Percentiles rank a stretch among this genome's conserved stretches.
phyloP scores from a whole-genome alignment of 2,329 filamentous ascomycete genomes.

The Sclerotinia borealis region DNA sequence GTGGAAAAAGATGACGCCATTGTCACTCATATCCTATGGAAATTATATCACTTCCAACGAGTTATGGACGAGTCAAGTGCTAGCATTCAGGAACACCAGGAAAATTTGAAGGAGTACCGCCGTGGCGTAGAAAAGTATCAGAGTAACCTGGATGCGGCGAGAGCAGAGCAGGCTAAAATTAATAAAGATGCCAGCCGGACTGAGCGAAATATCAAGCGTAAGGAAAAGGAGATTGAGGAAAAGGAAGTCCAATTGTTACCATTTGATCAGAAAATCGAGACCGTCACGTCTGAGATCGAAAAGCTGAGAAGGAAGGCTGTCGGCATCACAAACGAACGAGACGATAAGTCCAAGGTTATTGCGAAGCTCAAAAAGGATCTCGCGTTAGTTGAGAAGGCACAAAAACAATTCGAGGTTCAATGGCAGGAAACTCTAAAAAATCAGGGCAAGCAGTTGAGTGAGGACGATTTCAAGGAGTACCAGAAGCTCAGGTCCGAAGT shows the following conservation, averaged over 20 bases:
- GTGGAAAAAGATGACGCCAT: constrained; percentile 87
- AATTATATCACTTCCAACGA: constrained; percentile 89
- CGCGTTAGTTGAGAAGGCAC: constrained; percentile 79
- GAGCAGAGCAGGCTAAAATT: constrained; percentile 73
- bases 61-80: constrained; percentile 87
- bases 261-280: constrained; percentile 83
- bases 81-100: constrained; percentile 88
- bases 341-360: constrained; percentile 61
- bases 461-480: constrained; percentile 84
- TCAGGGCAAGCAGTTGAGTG: constrained; percentile 78
- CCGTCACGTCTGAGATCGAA: constrained; percentile 66
- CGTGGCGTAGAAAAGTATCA: constrained; percentile 84
- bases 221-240: constrained; percentile 82
- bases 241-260: constrained; percentile 81
- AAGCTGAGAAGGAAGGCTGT: constrained; percentile 62
- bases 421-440: constrained; percentile 80
- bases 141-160: constrained; percentile 70
- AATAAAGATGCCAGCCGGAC: constrained; percentile 70
- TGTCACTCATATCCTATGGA: constrained; percentile 92
- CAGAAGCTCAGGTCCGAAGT: constrained; percentile 78
- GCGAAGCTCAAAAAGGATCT: constrained; percentile 76
- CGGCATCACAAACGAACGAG: constrained; percentile 68
- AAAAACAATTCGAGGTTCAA: constrained; percentile 80
- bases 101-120: constrained; percentile 87
- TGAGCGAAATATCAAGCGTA: constrained; percentile 79